These are phyloP conservation scores for Periglandula ipomoeae DNA, from an alignment of 2,329 filamentous ascomycete species.

Conservation along the genomic window DNA sequence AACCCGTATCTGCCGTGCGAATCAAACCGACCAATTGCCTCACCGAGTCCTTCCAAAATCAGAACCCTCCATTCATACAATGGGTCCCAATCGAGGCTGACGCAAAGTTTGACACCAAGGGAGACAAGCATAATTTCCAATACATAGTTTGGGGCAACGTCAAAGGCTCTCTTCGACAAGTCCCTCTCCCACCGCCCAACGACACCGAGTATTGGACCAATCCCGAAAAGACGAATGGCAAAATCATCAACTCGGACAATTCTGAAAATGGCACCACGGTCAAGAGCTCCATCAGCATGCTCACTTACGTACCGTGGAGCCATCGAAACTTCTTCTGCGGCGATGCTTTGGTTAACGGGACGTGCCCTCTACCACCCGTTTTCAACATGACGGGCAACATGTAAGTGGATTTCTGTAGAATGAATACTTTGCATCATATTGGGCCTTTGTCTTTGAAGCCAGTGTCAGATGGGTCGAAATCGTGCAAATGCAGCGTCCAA, in stretches of 20 bases:
- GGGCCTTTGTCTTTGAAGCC: neutral
- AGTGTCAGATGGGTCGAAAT: neutral
- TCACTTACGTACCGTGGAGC: constrained; percentile 65
- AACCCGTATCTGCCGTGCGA: constrained; percentile 51
- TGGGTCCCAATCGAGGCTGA: constrained; percentile 69
- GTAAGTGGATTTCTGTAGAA: constrained; percentile 5
- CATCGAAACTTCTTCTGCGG: constrained; percentile 57
- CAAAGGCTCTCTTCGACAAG: constrained; percentile 54
- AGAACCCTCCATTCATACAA: constrained; percentile 56
- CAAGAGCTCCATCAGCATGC: constrained; percentile 59
- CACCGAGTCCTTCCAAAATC: constrained; percentile 46
- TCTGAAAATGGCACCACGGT: constrained; percentile 63
- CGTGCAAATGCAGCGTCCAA: constrained; percentile 1
- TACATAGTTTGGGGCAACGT: constrained; percentile 89
- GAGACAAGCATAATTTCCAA: constrained; percentile 55
- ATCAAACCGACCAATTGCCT: constrained; percentile 84
- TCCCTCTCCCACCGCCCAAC: constrained; percentile 49
- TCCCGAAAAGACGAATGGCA: constrained; percentile 53
- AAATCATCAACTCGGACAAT: constrained; percentile 60
- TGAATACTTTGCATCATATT: neutral
- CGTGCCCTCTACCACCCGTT: constrained; percentile 67
- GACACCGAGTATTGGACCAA: constrained; percentile 55
- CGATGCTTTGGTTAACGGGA: constrained; percentile 44
- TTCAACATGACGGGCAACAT: constrained; percentile 39
- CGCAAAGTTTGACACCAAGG: constrained; percentile 59